Base-by-base conservation (phyloP, 441 rosid genomes). In the Mallotus japonicus region DNA sequence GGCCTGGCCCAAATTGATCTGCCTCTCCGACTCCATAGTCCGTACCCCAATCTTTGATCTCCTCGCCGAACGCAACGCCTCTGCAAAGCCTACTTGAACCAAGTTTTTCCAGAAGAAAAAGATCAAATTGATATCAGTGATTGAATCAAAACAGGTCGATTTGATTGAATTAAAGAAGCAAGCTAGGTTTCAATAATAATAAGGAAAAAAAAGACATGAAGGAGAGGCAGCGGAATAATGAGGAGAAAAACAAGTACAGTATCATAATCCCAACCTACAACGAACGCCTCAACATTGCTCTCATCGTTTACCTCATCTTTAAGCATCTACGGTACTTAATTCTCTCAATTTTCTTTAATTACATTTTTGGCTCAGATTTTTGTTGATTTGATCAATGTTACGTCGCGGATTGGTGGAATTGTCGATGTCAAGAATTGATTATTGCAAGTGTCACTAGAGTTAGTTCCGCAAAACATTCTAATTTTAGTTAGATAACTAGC, bases 281-380 rank as follows among this genome's bases (percentile, higher is more conserved):
- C 83, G 98, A 93, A 85, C 95, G 95, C 34, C 90, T 92, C 78
- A 95, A 95, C 80, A 89, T 95, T 76, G 90, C 97, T 50, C 84
- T 95, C 71, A 70, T 93, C 71, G 90, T 90, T 81, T 95, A 88
- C 87, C 97, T 95, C 73, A 72, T 93, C 80, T 95, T 90, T 87
- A 93, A 95, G 85, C 97, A 92, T 85, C 93, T 95, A 73, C 85
- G 83, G 98, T 95, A 78, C 42, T 42, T 72, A 15, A 28, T 5
- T 20, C 54, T 62, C 50, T 13, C 19, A 55, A 13, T 37, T 65
- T 14, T 28, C 2, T 28, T 28, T 24, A 24, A 32, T 55, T 60
- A 8, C 7, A 42, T 42, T 42, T 42, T 42, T 42, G 7, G 46
- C 46, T 42, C 46, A 1, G 46, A 5, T 42, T 42, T 42, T 42